Base-by-base conservation (phyloP, 1,284 basidiomycete species). In the Ceratobasidium sp. region DNA sequence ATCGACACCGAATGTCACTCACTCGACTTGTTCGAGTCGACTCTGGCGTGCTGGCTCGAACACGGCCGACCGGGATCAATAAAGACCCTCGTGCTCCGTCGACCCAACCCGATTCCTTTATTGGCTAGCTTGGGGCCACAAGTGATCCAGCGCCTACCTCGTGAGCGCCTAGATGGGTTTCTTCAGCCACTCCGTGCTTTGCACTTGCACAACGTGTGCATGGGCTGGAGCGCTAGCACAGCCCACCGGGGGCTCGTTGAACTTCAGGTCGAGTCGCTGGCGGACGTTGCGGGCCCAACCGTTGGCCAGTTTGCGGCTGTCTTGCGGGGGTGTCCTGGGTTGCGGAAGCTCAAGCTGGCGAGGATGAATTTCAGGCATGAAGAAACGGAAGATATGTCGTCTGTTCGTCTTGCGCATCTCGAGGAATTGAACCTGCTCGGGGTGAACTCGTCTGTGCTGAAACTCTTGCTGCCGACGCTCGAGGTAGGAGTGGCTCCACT, bases 181-280 rank as follows among this genome's bases (percentile, higher is more conserved):
- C 32, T 74, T 8, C 46, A 25, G 22, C 61, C 61, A 8, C n/a
- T 74, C 1, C 44, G 61, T 13, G 32, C 40, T 32, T 32, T 74
- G 13, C 61, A 54, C 19, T 22, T 73, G 25, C 69, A 51, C 57
- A 73, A 73, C 57, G 69, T 74, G n/a, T 64, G 49, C n/a, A 64
- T 74, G 25, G 46, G 71, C 29, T 74, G 59, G 61, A 49, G 34
- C 8, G 34, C 8, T 9, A 59, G 43, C 22, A 25, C 69, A 34
- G 46, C 49, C 62, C 22, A 64, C 49, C 61, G 29, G 15, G 61
- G 49, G 13, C 43, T 64, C 13, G 29, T 61, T n/a, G 61, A 74
- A 34, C 43, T 74, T 0, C 61, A 65, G 11, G 25, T 74, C 22
- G 61, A 74, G 32, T 62, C 69, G 11, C 19, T 74, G 43, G 57